phyloP scores from a whole-genome alignment of 306 rosid species.

The Lupinus albus region DNA sequence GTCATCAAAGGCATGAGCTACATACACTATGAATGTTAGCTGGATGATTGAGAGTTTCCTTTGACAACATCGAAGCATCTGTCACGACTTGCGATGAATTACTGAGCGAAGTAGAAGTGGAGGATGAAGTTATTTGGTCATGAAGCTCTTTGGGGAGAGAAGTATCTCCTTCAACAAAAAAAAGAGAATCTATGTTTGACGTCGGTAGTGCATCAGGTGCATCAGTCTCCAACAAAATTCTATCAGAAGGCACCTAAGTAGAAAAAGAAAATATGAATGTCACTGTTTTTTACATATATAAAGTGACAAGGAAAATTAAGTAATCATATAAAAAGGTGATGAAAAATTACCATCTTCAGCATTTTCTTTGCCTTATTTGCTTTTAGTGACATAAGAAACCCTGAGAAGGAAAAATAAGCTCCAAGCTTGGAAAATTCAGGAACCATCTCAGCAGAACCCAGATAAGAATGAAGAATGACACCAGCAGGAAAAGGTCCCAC shows the following conservation, averaged over 20 bases:
- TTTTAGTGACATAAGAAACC: constrained; percentile 78
- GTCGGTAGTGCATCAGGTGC: constrained; percentile 91
- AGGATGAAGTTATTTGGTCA: constrained; percentile 29
- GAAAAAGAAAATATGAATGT: constrained; percentile 33
- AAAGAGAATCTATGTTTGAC: constrained; percentile 52
- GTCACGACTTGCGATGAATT: constrained; percentile 27
- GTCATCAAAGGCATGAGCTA: neutral
- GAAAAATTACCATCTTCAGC: constrained; percentile 66
- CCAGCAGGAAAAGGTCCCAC: constrained; percentile 92
- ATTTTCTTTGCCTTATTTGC: constrained; percentile 76
- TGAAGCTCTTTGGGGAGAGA: constrained; percentile 47
- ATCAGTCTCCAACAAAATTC: constrained; percentile 90
- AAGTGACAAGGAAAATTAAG: neutral
- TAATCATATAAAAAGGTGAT: constrained; percentile 10
- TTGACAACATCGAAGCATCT: constrained; percentile 57
- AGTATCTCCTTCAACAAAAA: constrained; percentile 68
- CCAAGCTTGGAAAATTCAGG: constrained; percentile 82
- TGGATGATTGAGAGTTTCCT: constrained; percentile 74
- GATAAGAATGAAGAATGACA: constrained; percentile 85
- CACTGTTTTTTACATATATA: constrained; percentile 14
- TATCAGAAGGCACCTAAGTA: constrained; percentile 69
- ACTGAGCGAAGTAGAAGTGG: constrained; percentile 32
- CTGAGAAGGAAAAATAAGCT: constrained; percentile 86
- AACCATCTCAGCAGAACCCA: constrained; percentile 96
- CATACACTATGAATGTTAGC: constrained; percentile 69